Evolutionary conservation across 352 stramenopile genomes (phyloP).

Genomic region (Phytophthora cryptogea): DNA sequence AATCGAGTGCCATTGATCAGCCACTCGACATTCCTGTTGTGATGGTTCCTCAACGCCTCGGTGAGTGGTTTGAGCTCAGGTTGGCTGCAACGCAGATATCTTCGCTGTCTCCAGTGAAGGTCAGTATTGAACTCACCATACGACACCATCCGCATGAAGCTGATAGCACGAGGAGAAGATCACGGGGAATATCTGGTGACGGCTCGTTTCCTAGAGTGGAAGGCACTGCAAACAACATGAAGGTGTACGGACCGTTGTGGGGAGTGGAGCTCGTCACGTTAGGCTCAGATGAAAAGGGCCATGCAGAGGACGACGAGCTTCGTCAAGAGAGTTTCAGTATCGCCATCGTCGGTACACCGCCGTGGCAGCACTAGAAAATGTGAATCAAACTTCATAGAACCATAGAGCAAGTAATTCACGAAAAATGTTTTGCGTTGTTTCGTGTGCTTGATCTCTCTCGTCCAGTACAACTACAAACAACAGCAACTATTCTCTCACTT

Average conservation of each 20-base stretch:
- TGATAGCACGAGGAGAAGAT: slow-evolving; percentile 15
- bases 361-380: slow-evolving; percentile 28
- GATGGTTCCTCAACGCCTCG: slow-evolving; percentile 67
- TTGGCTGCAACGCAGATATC: slow-evolving; percentile 21
- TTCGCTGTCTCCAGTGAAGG: slow-evolving; percentile 30
- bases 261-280: slow-evolving; percentile 48
- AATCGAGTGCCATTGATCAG: slow-evolving; percentile 17
- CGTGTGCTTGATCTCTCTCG: slow-evolving; percentile 37
- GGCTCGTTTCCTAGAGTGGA: slow-evolving; percentile 52
- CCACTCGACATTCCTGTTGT: slow-evolving; percentile 50
- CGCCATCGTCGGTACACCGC: slow-evolving; percentile 53
- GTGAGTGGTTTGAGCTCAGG: slow-evolving; percentile 54
- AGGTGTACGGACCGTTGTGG: slow-evolving; percentile 61
- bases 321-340: slow-evolving; percentile 48
- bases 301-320: slow-evolving; percentile 14
- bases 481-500: slow-evolving; percentile 23
- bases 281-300: slow-evolving; percentile 13
- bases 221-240: slow-evolving; percentile 42
- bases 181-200: slow-evolving; percentile 9
- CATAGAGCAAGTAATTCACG: slow-evolving; percentile 32
- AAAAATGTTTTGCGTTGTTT: slow-evolving; percentile 36
- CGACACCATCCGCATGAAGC: slow-evolving; percentile 29
- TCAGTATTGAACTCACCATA: slow-evolving; percentile 47
- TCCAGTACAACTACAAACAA: slow-evolving; percentile 33
- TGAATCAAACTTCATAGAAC: slow-evolving; percentile 25